These are phyloP conservation scores for Pyrenophora tritici-repentis DNA, from an alignment of 2,329 filamentous ascomycete species.

Conservation along the genomic window DNA sequence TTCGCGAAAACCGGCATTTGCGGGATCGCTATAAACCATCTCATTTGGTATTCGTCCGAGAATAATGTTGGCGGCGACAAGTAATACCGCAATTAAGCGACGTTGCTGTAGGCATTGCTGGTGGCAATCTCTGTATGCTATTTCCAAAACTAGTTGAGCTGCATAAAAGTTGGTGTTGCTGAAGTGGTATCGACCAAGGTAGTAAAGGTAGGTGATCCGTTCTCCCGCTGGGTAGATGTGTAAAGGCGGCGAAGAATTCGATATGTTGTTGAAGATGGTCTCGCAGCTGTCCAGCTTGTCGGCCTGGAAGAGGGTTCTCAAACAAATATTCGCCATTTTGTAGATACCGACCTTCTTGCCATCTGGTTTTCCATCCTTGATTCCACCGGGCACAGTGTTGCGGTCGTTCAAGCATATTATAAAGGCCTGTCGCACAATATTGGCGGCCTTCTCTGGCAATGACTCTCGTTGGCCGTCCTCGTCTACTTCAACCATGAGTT, in stretches of 20 bases:
- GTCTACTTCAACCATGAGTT: conserved; percentile 60
- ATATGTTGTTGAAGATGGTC: conserved; percentile 88
- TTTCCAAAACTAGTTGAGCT: conserved; percentile 74
- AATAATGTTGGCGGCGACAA: conserved; percentile 81
- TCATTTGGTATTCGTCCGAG: conserved; percentile 80
- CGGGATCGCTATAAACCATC: conserved; percentile 69
- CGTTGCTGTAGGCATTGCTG: conserved; percentile 66
- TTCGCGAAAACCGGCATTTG: conserved; percentile 66
- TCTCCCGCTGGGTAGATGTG: conserved; percentile 82
- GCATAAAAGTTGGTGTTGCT: conserved; percentile 81
- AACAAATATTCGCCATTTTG: conserved; percentile 85
- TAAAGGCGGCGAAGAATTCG: conserved; percentile 79
- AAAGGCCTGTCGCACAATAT: conserved; percentile 88
- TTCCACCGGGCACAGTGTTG: conserved; percentile 63
- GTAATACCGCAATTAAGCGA: conserved; percentile 78
- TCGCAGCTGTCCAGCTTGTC: conserved; percentile 81
- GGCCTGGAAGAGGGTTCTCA: conserved; percentile 88
- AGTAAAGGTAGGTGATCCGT: conserved; percentile 91
- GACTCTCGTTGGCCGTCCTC: conserved; percentile 73
- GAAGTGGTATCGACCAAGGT: conserved; percentile 88
- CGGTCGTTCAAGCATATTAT: conserved; percentile 87
- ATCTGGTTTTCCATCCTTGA: conserved; percentile 68
- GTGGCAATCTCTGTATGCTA: conserved; percentile 77
- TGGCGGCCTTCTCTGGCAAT: conserved; percentile 83
- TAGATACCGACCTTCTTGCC: conserved; percentile 90